These are phyloP conservation scores for Stygiomarasmius scandens DNA, from an alignment of 1,284 basidiomycete species.

Conservation along the genomic window DNA sequence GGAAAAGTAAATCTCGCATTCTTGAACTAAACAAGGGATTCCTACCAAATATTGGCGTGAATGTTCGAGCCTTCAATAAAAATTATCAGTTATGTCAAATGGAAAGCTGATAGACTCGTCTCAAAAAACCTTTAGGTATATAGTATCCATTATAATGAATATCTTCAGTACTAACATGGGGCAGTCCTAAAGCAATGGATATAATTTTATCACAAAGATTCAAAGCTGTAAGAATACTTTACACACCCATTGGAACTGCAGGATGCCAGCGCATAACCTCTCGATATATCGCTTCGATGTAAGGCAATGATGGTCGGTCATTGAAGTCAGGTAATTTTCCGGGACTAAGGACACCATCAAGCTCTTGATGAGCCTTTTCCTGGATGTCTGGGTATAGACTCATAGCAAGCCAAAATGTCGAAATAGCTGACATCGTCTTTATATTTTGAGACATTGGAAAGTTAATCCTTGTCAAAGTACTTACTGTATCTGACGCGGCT, in stretches of 20 bases:
- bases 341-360: constrained; percentile 31
- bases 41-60: constrained; percentile 10
- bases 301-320: constrained; percentile 29
- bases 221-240: too few species aligned
- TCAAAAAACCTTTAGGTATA: constrained; percentile 23
- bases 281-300: constrained; percentile 30
- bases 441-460: not conserved
- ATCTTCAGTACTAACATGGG: constrained; percentile 14
- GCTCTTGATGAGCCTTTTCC: constrained; percentile 29
- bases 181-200: too few species aligned
- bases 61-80: constrained; percentile 1
- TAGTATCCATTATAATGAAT: constrained; percentile 18
- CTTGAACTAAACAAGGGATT: too few species aligned
- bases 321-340: constrained; percentile 31
- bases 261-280: constrained; percentile 33
- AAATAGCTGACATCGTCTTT: constrained; percentile 11
- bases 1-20: not conserved
- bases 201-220: not conserved
- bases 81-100: not conserved
- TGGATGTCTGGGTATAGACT: constrained; percentile 29
- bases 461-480: not conserved
- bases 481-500: too few species aligned
- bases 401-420: constrained; percentile 24
- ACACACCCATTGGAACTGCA: constrained; percentile 12
- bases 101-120: not conserved